Evolutionary conservation across 2,329 filamentous ascomycete species (phyloP).

Genomic region (Aspergillus quadricinctus): DNA sequence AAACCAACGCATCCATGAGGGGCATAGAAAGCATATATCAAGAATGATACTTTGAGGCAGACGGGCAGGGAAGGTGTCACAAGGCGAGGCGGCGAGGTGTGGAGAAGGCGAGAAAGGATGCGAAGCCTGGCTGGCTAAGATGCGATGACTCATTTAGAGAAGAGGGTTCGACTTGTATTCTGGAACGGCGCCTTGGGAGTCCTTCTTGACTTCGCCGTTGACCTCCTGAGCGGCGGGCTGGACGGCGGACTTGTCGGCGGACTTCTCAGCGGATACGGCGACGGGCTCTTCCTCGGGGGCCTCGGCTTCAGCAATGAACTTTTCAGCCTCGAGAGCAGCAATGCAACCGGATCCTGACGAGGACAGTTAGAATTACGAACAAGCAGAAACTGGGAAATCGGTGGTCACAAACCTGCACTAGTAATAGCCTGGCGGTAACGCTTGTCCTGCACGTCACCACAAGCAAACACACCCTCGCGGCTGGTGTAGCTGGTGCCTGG

Average conservation of each 20-base stretch:
- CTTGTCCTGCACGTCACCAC: conserved; percentile 98
- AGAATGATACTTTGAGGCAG: not conserved
- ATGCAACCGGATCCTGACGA: conserved; percentile 79
- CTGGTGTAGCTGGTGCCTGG: conserved; percentile 86
- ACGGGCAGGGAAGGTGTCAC: too few relatives aligned
- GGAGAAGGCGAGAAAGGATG: not conserved
- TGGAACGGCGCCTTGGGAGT: conserved; percentile 44
- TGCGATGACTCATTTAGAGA: conserved; percentile 43
- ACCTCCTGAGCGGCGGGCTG: conserved; percentile 25
- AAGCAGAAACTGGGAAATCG: not conserved
- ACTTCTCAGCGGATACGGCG: conserved; percentile 31
- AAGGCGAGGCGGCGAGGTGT: not conserved
- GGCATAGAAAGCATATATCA: not conserved
- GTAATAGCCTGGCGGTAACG: conserved; percentile 96
- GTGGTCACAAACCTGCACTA: conserved; percentile 70
- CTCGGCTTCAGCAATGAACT: conserved; percentile 77
- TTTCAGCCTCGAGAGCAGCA: conserved; percentile 92
- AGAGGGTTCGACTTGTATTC: conserved; percentile 63
- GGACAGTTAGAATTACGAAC: conserved; percentile 18
- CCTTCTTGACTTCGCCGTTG: conserved; percentile 38
- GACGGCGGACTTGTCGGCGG: conserved; percentile 44
- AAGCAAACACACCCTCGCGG: conserved; percentile 88
- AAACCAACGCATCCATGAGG: conserved; percentile 15
- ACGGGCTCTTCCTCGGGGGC: conserved; percentile 42
- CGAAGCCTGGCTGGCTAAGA: not conserved